Base-by-base conservation (phyloP, 495 filamentous ascomycete genomes). In the Annulohypoxylon bovei region DNA sequence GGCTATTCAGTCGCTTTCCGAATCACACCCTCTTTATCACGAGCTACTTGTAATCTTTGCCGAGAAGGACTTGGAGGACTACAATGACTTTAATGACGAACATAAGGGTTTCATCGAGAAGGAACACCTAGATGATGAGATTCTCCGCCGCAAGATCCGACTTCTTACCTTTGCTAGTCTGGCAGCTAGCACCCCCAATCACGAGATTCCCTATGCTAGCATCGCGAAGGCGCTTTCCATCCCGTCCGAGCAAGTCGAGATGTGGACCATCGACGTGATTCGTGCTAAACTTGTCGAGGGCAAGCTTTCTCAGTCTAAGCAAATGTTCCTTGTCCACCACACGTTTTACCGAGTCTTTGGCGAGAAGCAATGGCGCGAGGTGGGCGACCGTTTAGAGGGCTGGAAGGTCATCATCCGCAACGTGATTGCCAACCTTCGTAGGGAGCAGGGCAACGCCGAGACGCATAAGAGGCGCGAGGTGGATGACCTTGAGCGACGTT, bases 221-320 rank as follows among this genome's bases (percentile, higher is more conserved):
- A 97, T 99, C 73, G 86, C 91, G 42, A 88, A 90, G 62, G 88
- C 93, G 4, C 87, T 99, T 35, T 90, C 94, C 78, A 89, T 99
- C 40, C 88, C 92, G 16, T 69, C 77, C 27, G 89, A 91, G 62
- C 93, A 98, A 47, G 93, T 97, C 8, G 95, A 99, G 85, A 91
- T 93, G 86, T 99, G 95, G 95, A 91, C 97, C 55, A 99, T 99
- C 70, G 96, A 99, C 79, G 93, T 95, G 53, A 97, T 99, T 80
- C 92, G 96, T 40, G 93, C 94, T 40, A 92, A 92, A 33, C 89
- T 99, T 18, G 91, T 98, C 55, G 95, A 99, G 83, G 95, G 95
- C 67, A 94, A 95, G 80, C 86, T 99, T 54, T 92, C 89, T 22
- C 95, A 99, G 82, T 86, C 93, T 73, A 92, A 92, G 68, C 88